Base-by-base conservation (phyloP, 352 stramenopile genomes). In the Hyaloperonospora arabidopsidis region DNA sequence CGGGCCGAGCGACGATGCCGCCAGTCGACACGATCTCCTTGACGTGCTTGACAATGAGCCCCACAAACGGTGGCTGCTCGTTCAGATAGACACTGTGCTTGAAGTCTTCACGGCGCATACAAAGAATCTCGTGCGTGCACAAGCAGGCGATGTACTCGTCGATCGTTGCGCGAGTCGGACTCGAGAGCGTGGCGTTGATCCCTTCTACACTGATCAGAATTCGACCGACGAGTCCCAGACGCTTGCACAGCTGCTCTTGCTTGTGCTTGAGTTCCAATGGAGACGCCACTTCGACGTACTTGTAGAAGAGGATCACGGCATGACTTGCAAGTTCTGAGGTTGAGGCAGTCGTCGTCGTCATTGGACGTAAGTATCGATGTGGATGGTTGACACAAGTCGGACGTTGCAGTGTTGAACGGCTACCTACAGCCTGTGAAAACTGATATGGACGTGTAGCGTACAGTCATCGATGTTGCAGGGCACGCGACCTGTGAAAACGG, bases 111-210 rank as follows among this genome's bases (percentile, higher is more conserved):
- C 57, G 12, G 23, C 48, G 63, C 75, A 86, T 86, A 14, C 65
- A 54, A 23, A 86, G 78, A 22, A 72, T 58, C 43, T 71, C 59
- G 57, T 86, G 73, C 3, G 43, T 39, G 53, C 70, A 75, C 59
- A 89, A 73, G 50, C 67, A 74, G 12, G 60, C 52, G 19, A 85
- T 79, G 60, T 93, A 93, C 64, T 79, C 67, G 49, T 87, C 74
- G 48, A 93, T 67, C 11, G 63, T 49, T 13, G 54, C 50, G 2
- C 63, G 58, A 17, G 52, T 68, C 14, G 72, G 35, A 47, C 76
- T 81, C 29, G 70, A 79, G 29, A 93, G 74, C 55, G 81, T 90
- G 39, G 80, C 82, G 63, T 93, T 93, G 62, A 93, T 84, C 54
- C 82, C 82, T 63, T 93, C 82, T n/a, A 80, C 67, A 49, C 73